These are phyloP conservation scores for Micractinium sp. DNA, from an alignment of 139 green algal genomes.

Conservation along the genomic window DNA sequence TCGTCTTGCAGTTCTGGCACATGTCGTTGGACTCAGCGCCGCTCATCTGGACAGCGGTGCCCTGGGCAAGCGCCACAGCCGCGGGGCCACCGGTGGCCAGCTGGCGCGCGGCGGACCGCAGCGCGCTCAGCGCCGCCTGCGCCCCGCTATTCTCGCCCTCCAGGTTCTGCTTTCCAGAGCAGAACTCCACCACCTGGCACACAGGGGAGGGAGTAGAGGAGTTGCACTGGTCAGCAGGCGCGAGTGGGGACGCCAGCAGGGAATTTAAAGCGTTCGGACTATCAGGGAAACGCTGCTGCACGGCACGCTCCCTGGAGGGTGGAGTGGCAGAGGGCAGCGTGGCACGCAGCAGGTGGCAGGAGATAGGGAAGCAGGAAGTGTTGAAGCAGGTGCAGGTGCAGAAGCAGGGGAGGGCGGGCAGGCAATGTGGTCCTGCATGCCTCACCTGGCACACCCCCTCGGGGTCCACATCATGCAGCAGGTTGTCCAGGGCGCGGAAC, in stretches of 20 bases:
- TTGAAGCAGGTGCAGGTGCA: too few species aligned
- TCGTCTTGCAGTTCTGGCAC: conserved; percentile 47
- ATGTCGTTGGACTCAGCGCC: neutral
- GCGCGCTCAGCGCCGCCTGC: neutral
- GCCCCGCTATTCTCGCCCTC: neutral
- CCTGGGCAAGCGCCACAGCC: neutral
- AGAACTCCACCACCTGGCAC: conserved; percentile 33
- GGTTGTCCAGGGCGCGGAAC: conserved; percentile 40
- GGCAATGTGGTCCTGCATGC: neutral
- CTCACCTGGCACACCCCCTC: conserved; percentile 26
- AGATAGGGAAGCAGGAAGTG: neutral
- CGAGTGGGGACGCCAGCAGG: too few species aligned
- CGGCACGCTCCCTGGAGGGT: neutral
- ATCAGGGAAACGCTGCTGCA: too few species aligned
- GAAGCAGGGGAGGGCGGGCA: too few species aligned
- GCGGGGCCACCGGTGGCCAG: conserved; percentile 1
- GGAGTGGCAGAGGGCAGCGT: neutral
- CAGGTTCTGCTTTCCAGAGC: neutral
- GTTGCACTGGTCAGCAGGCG: too few species aligned
- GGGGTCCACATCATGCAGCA: conserved; percentile 49
- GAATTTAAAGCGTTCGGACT: too few species aligned
- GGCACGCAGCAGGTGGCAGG: neutral
- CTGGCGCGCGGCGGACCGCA: neutral
- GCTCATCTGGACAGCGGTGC: neutral
- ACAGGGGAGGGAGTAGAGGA: too few species aligned